Base-by-base conservation (phyloP, 2,329 filamentous ascomycete species). In the Ascochyta clinopodiicola region DNA sequence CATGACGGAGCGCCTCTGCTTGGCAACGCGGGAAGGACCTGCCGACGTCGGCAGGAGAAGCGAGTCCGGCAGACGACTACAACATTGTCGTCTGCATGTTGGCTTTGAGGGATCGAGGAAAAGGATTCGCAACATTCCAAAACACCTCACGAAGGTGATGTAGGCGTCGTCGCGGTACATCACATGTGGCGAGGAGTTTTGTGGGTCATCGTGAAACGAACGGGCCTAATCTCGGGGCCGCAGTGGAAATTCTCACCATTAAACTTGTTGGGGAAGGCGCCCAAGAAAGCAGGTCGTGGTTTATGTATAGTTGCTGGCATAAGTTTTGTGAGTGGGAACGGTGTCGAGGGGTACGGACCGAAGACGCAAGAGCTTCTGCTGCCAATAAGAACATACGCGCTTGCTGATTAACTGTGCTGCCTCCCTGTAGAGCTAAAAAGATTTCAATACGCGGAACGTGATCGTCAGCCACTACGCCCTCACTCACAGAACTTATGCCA, bases 1-100 rank as follows among this genome's bases (percentile, higher is more conserved):
- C 60, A 56, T 55, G 34, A 59, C 31, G 43, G 48, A 37, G 55
- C 56, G 59, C 59, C 49, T 39, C 48, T 43, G 40, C 66, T 67
- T 68, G 66, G 64, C 66, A 34, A 29, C 29, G 56, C 46, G 51
- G 51, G 43, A 55, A 31, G 25, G 44, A 48, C 45, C 17, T 45
- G 45, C 19, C 32, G 49, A 36, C 49, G 39, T 29, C 29, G 44
- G 29, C 10, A 37, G n/a, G 21, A 37, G 25, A 27, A 51, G 42
- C 52, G 29, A 43, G 27, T 46, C 46, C 46, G 46, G 52, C 52
- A 56, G 52, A 56, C 51, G 43, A 25, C 44, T 29, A 25, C 21
- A 42, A 43, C 52, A 39, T 39, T 49, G 27, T 29, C 13, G 27
- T 44, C 34, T 24, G 37, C 21, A 40, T 35, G 32, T 44, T 47